phyloP scores from a whole-genome alignment of 2,329 filamentous ascomycete genomes.

The Pseudocercospora cruenta region DNA sequence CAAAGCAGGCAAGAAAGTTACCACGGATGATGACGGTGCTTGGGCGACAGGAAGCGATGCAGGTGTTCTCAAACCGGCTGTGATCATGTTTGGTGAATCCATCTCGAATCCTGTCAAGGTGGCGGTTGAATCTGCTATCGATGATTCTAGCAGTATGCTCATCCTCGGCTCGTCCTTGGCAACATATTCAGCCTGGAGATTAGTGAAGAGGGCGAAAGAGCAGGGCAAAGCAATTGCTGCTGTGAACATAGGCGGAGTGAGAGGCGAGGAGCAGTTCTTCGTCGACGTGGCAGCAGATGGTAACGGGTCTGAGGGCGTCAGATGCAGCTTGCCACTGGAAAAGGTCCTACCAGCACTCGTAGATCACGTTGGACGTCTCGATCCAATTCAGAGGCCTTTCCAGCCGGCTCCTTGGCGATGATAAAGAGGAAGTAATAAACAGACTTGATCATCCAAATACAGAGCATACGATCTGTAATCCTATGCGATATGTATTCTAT shows the following conservation, averaged over 20 bases:
- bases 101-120: constrained; percentile 71
- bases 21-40: constrained; percentile 78
- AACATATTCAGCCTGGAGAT: constrained; percentile 91
- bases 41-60: constrained; percentile 62
- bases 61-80: constrained; percentile 87
- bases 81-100: constrained; percentile 95
- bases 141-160: constrained; percentile 73
- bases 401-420: constrained; percentile 9
- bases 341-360: constrained; percentile 43
- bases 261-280: constrained; percentile 77
- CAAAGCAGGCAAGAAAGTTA: constrained; percentile 63
- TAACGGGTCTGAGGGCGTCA: constrained; percentile 43
- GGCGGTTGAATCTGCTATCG: constrained; percentile 78
- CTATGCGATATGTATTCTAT: constrained; percentile 1
- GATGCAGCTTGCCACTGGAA: constrained; percentile 47
- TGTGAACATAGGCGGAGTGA: constrained; percentile 79
- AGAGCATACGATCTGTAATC: background rate
- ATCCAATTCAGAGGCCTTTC: background rate
- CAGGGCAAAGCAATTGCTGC: constrained; percentile 83
- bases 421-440: background rate
- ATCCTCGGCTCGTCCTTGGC: constrained; percentile 88
- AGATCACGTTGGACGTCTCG: constrained; percentile 26
- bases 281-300: constrained; percentile 53
- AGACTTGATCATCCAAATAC: background rate
- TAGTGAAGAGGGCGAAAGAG: constrained; percentile 82